Percentiles rank a stretch among this genome's conserved stretches.
These are phyloP conservation scores for Excoecaria agallocha DNA, from an alignment of 345 rosid genomes.

Conservation along the genomic window DNA sequence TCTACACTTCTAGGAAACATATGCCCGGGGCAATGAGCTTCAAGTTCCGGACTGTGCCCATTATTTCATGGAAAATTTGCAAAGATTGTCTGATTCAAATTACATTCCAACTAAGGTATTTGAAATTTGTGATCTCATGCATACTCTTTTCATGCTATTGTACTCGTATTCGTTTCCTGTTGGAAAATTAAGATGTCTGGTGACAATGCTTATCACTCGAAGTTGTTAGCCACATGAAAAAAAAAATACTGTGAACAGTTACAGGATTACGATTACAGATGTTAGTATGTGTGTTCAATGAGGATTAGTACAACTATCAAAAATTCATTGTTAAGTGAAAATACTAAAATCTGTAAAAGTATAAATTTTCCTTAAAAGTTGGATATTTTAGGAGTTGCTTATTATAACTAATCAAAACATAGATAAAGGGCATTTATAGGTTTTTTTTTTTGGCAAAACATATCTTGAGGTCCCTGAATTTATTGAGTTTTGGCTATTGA, in stretches of 20 bases:
- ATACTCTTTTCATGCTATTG: not conserved
- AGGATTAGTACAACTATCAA: not conserved
- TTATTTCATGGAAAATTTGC: conserved; percentile 93
- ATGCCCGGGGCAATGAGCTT: conserved; percentile 74
- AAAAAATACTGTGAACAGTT: not conserved
- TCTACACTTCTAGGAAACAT: conserved; percentile 64
- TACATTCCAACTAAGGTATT: conserved; percentile 92
- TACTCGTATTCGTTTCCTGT: not conserved
- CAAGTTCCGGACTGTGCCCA: conserved; percentile 92
- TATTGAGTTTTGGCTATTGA: no score
- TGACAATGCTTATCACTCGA: not conserved
- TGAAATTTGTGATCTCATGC: not conserved
- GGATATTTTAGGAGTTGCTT: not conserved
- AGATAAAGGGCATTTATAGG: not conserved
- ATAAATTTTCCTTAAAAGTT: not conserved
- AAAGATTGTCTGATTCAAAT: conserved; percentile 67
- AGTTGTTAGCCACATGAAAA: not conserved
- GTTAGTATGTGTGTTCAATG: not conserved
- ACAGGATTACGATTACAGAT: not conserved
- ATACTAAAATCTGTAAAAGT: not conserved
- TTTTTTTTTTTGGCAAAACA: conserved; percentile 2
- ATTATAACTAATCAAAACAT: not conserved
- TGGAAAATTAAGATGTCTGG: not conserved
- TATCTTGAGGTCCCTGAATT: no score
- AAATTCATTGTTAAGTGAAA: not conserved